These are phyloP conservation scores for Neonectria sp. DNA, from an alignment of 2,329 filamentous ascomycete species.

Conservation along the genomic window DNA sequence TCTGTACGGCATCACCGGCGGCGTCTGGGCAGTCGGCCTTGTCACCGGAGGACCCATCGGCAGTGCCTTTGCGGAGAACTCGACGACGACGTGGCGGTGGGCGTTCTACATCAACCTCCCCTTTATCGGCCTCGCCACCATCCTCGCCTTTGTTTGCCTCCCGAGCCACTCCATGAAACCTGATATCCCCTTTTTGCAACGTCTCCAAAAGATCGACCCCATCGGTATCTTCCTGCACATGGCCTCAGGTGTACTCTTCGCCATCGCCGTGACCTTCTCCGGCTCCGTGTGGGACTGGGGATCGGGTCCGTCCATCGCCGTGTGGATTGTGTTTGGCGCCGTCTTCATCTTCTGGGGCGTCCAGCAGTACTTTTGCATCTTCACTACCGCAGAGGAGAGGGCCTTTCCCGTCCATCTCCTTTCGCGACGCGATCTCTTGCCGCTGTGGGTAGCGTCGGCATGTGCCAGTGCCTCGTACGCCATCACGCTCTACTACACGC, in stretches of 20 bases:
- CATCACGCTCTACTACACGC: conserved; percentile 66
- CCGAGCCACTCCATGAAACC: conserved; percentile 53
- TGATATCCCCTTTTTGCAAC: conserved; percentile 28
- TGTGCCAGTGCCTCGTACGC: conserved; percentile 55
- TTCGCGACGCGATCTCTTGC: conserved; percentile 53
- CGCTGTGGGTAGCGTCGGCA: conserved; percentile 60
- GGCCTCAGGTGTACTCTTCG: conserved; percentile 54
- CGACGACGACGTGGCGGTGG: conserved; percentile 59
- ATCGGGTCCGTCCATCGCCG: conserved; percentile 58
- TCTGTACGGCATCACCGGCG: conserved; percentile 47
- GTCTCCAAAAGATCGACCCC: conserved; percentile 50
- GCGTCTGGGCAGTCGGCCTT: conserved; percentile 44
- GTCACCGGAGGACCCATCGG: conserved; percentile 45
- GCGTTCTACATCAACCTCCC: conserved; percentile 68
- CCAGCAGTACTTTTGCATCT: conserved; percentile 62
- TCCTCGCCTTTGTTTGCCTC: conserved; percentile 61
- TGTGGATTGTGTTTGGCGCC: conserved; percentile 63
- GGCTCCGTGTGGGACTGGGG: conserved; percentile 66
- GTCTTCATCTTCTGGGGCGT: conserved; percentile 60
- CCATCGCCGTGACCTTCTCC: conserved; percentile 66
- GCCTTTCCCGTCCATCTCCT: conserved; percentile 32
- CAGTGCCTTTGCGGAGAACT: conserved; percentile 53
- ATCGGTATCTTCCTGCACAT: conserved; percentile 50
- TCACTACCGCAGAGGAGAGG: conserved; percentile 58
- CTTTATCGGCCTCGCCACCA: conserved; percentile 56